Evolutionary conservation across 176 grass and related monocot genomes (phyloP).

Genomic region (Oryza rufipogon): DNA sequence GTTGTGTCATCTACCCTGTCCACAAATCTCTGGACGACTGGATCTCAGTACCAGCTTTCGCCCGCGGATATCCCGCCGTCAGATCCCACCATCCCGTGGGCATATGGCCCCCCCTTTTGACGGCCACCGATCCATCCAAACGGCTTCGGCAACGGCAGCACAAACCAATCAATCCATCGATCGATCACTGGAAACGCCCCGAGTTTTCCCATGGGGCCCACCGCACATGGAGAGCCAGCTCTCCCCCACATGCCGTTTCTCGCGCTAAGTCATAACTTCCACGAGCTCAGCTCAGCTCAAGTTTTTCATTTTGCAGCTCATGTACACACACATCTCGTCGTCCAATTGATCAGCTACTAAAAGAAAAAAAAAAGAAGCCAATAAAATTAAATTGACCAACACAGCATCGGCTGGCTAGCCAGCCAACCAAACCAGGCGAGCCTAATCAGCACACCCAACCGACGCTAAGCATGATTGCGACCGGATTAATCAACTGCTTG

Average conservation of each 20-base stretch:
- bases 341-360: not conserved
- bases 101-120: not conserved
- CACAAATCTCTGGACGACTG: not conserved
- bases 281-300: not conserved
- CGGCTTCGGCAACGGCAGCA: not conserved
- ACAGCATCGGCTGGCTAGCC: not conserved
- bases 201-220: not conserved
- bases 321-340: too few species aligned
- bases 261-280: not conserved
- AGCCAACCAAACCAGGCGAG: not conserved
- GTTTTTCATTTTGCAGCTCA: not conserved
- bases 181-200: not conserved
- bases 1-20: not conserved
- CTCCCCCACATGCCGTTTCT: not conserved
- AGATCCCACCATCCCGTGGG: not conserved
- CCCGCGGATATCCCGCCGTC: not conserved
- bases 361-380: not conserved
- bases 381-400: not conserved
- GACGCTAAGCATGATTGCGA: not conserved
- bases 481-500: not conserved
- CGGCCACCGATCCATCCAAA: not conserved
- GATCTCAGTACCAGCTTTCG: not conserved
- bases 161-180: too few species aligned
- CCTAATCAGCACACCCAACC: slow-evolving; percentile 17
- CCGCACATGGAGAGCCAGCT: not conserved